phyloP scores from a whole-genome alignment of 2,329 filamentous ascomycete genomes.

The Aspergillus sp. region DNA sequence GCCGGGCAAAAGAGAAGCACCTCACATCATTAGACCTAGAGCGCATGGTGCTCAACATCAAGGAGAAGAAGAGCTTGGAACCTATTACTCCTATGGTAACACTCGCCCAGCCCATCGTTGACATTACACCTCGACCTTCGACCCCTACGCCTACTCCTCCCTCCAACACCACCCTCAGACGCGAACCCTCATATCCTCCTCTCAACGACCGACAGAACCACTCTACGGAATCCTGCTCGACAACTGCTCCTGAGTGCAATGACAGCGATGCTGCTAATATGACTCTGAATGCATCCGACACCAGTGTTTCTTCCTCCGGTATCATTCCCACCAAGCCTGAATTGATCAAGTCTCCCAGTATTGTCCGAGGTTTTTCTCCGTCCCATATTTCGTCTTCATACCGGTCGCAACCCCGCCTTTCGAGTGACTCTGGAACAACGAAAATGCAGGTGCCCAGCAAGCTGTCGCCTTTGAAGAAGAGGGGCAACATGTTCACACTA shows the following conservation, averaged over 20 bases:
- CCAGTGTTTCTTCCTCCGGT: slow-evolving; percentile 62
- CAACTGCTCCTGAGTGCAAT: slow-evolving; percentile 52
- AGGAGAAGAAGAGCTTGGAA: slow-evolving; percentile 75
- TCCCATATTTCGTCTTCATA: slow-evolving; percentile 72
- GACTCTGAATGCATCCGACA: slow-evolving; percentile 58
- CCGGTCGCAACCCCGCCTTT: slow-evolving; percentile 63
- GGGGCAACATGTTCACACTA: slow-evolving; percentile 69
- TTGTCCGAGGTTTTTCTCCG: slow-evolving; percentile 86
- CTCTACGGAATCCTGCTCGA: slow-evolving; percentile 65
- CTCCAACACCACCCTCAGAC: slow-evolving; percentile 33
- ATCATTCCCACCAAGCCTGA: slow-evolving; percentile 50
- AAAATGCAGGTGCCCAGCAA: slow-evolving; percentile 67
- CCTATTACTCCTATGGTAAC: slow-evolving; percentile 56
- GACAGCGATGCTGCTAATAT: slow-evolving; percentile 49
- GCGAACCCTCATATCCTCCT: slow-evolving; percentile 37
- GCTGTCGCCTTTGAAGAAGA: slow-evolving; percentile 62
- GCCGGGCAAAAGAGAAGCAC: slow-evolving; percentile 78
- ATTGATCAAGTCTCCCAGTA: slow-evolving; percentile 64
- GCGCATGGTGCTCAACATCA: slow-evolving; percentile 91
- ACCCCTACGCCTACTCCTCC: slow-evolving; percentile 47
- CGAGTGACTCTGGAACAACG: slow-evolving; percentile 53
- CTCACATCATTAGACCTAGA: slow-evolving; percentile 92
- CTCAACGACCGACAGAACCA: slow-evolving; percentile 40
- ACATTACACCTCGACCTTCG: slow-evolving; percentile 49
- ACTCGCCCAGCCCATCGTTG: slow-evolving; percentile 44